Evolutionary conservation across 768 basidiomycete genomes (phyloP).

Genomic region (Boletus rufocinnamomeus): DNA sequence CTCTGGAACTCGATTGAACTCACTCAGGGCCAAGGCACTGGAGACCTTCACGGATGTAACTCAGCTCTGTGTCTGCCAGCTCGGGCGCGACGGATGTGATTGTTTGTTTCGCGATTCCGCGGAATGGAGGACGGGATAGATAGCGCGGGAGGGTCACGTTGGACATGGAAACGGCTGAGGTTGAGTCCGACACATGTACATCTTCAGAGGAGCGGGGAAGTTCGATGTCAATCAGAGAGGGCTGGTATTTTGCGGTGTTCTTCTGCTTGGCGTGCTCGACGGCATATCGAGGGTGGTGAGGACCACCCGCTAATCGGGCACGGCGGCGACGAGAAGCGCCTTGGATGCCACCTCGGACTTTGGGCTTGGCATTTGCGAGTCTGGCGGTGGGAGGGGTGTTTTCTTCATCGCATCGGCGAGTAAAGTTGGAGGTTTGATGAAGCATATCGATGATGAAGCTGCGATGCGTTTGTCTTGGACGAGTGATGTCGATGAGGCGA

Average conservation of each 20-base stretch:
- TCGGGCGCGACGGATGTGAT: constrained; percentile 31
- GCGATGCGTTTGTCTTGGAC: neutral
- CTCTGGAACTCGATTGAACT: neutral
- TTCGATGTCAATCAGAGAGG: constrained; percentile 31
- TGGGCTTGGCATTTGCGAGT: constrained; percentile 10
- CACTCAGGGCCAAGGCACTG: constrained; percentile 32
- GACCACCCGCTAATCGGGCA: constrained; percentile 33
- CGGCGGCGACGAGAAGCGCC: constrained; percentile 43
- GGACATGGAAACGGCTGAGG: constrained; percentile 11
- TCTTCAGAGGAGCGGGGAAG: constrained; percentile 26
- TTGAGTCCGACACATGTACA: neutral
- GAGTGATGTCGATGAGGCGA: neutral
- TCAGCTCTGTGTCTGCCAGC: constrained; percentile 23
- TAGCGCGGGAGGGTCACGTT: constrained; percentile 26
- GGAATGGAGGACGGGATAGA: constrained; percentile 24
- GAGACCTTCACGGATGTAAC: constrained; percentile 32
- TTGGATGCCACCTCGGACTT: constrained; percentile 33
- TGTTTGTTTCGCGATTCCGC: constrained; percentile 12
- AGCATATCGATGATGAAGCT: constrained; percentile 29
- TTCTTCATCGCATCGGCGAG: constrained; percentile 33
- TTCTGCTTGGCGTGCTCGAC: constrained; percentile 44
- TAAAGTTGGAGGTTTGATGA: constrained; percentile 20
- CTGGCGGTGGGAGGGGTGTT: constrained; percentile 35
- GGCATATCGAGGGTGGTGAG: constrained; percentile 35
- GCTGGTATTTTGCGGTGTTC: constrained; percentile 15